Percentiles rank a stretch among this genome's conserved stretches.
Conservation (phyloP, 495 filamentous ascomycete species). For the Penicillium paradoxum region DNA sequence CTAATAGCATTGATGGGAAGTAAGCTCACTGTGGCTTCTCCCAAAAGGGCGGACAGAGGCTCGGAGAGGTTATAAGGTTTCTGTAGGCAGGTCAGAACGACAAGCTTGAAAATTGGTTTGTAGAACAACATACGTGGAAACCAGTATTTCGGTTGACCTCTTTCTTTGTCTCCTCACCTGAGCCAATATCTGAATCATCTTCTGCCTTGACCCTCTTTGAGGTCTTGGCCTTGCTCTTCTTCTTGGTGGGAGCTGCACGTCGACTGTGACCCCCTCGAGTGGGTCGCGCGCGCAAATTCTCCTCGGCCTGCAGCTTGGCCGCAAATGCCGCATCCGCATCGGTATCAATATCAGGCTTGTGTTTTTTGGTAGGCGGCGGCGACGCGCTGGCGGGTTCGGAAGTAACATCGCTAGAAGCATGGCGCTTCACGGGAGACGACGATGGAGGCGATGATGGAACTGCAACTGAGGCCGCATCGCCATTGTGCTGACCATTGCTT, state of each 20-base stretch:
- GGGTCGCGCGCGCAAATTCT: conserved; percentile 68
- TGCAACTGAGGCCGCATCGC: conserved; percentile 35
- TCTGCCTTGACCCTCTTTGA: conserved; percentile 68
- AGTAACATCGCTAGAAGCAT: conserved; percentile 45
- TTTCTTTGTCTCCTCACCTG: conserved; percentile 57
- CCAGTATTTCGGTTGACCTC: conserved; percentile 60
- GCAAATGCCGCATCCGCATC: conserved; percentile 85
- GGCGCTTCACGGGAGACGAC: conserved; percentile 53
- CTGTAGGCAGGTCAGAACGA: conserved; percentile 30
- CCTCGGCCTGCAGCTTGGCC: conserved; percentile 84
- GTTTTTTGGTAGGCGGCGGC: conserved; percentile 51
- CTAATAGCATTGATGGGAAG: neutral
- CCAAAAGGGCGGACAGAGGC: conserved; percentile 58
- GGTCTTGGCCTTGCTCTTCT: conserved; percentile 69
- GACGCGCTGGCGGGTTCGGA: conserved; percentile 42
- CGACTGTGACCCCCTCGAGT: conserved; percentile 62
- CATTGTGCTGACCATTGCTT: conserved; percentile 42
- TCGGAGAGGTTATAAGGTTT: conserved; percentile 64
- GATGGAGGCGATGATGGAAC: conserved; percentile 46
- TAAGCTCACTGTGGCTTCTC: conserved; percentile 53
- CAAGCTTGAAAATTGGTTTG: neutral
- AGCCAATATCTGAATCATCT: conserved; percentile 72
- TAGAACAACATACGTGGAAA: conserved; percentile 55
- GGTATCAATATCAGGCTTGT: conserved; percentile 46
- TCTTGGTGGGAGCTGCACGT: conserved; percentile 54